Evolutionary conservation across 306 rosid species (phyloP).

Genomic region (Pachyrhizus erosus): DNA sequence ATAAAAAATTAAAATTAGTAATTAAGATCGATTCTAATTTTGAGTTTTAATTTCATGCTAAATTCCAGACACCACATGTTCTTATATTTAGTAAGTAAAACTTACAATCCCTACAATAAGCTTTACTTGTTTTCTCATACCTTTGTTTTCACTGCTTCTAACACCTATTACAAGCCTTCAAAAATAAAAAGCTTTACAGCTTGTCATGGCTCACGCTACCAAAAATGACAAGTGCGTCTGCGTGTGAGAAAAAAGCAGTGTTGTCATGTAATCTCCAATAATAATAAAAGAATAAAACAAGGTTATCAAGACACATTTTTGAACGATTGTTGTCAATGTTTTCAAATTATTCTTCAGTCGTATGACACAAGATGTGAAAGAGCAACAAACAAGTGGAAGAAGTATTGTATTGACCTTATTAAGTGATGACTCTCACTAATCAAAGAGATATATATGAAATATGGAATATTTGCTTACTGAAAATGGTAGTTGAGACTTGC

Average conservation of each 20-base stretch:
- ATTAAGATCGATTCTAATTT: neutral
- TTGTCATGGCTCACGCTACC: neutral
- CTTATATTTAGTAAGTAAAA: neutral
- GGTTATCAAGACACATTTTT: neutral
- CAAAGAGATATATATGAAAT: no score
- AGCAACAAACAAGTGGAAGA: neutral
- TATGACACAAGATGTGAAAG: neutral
- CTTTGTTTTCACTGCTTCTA: neutral
- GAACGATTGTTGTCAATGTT: neutral
- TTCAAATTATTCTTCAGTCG: conserved; percentile 1
- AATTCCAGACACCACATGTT: neutral
- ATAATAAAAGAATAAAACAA: neutral
- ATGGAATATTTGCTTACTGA: conserved; percentile 29
- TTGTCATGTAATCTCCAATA: neutral
- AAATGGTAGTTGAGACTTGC: conserved; percentile 41
- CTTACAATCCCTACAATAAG: neutral
- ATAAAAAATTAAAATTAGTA: neutral
- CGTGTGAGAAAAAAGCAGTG: neutral
- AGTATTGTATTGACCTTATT: conserved; percentile 7
- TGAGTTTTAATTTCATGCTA: neutral
- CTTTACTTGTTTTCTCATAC: neutral
- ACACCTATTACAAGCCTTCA: neutral
- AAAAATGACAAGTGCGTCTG: neutral
- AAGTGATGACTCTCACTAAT: neutral
- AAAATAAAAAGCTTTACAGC: neutral